Base-by-base conservation (phyloP, 352 stramenopile genomes). In the Globisporangium cylindrosporum region DNA sequence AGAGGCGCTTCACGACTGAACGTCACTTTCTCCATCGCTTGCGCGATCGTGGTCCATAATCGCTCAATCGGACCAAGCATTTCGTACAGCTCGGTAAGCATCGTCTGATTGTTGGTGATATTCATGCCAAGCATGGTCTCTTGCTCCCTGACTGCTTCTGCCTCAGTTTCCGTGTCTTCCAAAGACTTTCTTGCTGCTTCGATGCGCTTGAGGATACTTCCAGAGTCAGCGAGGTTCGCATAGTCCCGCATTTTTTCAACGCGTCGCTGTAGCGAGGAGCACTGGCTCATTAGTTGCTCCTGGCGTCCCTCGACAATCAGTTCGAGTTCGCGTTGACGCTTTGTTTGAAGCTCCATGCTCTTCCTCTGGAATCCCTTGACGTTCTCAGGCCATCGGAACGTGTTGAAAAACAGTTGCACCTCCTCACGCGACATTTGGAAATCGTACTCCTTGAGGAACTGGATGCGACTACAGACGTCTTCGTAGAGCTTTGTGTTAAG, bases 221-320 rank as follows among this genome's bases (percentile, higher is more conserved):
- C 73, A 0, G 93, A 83, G 68, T 97, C 90, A 0, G 69, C 77
- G 10, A 95, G 75, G 43, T 94, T 96, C 0, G 88, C 88, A 27
- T 92, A 92, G 71, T 98, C 91, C 10, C 88, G 80, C 74, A 97
- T 91, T 68, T 97, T 97, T 62, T 97, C 91, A 43, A 98, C 90
- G 8, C 94, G 94, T 1, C 85, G 81, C 56, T 94, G 80, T 10
- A 97, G 70, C 4, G 78, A 84, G 1, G 79, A 73, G 61, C 96
- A 94, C 60, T 97, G 86, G 3, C 68, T 82, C 2, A 80, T 64
- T 4, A 98, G 84, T 59, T 97, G 88, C 68, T 97, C 92, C 68
- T 97, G 89, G 0, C 94, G 83, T 6, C 87, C 91, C 69, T 97
- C 90, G 10, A 96, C 85, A 34, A 97, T 92, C 6, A 96, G 72